Base-by-base conservation (phyloP, 2,329 filamentous ascomycete genomes). In the Arthrocladium fulminans region DNA sequence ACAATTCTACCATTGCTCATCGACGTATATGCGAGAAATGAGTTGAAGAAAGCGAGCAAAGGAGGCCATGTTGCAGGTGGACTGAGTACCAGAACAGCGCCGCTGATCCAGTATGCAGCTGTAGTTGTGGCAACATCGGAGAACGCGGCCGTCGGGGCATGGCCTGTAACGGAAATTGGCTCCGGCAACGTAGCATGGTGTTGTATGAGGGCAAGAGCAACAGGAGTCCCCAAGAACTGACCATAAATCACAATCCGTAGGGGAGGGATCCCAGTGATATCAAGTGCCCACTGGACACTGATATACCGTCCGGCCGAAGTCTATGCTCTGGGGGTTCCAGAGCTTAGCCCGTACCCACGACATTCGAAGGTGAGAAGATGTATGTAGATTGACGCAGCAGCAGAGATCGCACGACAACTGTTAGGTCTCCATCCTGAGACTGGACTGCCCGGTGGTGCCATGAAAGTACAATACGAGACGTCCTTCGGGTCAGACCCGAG, bases 341-440 rank as follows among this genome's bases (percentile, higher is more conserved):
- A 72, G 44, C 86, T 92, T 32, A 79, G 75, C 1, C 88, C 89
- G 58, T 87, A 96, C 5, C 89, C 89, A 15, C 89, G 84, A 66
- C 96, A 96, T 61, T 83, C 79, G 46, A 83, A 72, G 1, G 75
- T 70, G 7, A 83, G 57, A 30, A 76, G 69, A 55, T 83, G 77
- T 2, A 79, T 75, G 5, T 24, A 3, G 32, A 73, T 76, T 17
- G 65, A 57, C 0, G 76, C 65, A 0, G 65, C 70, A 5, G 72
- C 73, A n/a, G 67, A 74, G 35, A 80, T 64, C 10, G 72, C 74
- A 2, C 77, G 71, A 59, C 82, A 81, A 57, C 72, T 79, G 3
- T 72, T 68, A 0, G 73, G 71, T 6, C 78, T 64, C 60, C 70
- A 76, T 0, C 75, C 74, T 1, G 74, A 79, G 0, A 67, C 78